Percentiles rank a stretch among this genome's conserved stretches.
These are phyloP conservation scores for Chlorella sp. DNA, from an alignment of 139 green algal genomes.

Conservation along the genomic window DNA sequence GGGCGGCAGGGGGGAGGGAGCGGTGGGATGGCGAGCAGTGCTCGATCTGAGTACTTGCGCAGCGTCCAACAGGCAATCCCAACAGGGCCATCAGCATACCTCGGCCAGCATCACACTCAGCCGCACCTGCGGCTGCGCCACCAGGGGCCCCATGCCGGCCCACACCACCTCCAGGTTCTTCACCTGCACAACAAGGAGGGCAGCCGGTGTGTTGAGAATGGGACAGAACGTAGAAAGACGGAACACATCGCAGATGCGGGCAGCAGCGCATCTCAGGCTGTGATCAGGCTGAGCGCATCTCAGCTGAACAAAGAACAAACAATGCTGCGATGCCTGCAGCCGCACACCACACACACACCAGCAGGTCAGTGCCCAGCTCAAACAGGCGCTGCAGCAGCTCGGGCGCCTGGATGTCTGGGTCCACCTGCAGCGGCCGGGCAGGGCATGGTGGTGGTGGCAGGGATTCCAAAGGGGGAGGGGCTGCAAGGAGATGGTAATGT, in stretches of 20 bases:
- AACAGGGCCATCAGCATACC: background rate
- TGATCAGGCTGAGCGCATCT: too few relatives aligned
- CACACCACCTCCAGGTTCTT: constrained; percentile 71
- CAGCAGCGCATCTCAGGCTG: too few relatives aligned
- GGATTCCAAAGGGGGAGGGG: too few relatives aligned
- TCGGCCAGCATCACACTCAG: background rate
- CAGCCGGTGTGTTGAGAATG: too few relatives aligned
- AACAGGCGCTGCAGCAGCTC: constrained; percentile 89
- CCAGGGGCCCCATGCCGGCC: constrained; percentile 52
- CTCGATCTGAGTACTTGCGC: background rate
- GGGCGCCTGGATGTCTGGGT: constrained; percentile 73
- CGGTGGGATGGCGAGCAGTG: background rate
- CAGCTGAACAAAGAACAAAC: too few relatives aligned
- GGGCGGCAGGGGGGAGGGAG: background rate
- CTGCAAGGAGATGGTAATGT: too few relatives aligned
- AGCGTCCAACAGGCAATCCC: too few relatives aligned
- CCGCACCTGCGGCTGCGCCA: constrained; percentile 42
- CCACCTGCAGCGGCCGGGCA: constrained; percentile 36
- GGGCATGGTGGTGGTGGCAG: too few relatives aligned
- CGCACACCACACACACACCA: constrained; percentile 56
- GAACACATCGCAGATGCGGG: too few relatives aligned
- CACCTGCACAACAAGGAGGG: too few relatives aligned
- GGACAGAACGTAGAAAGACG: too few relatives aligned
- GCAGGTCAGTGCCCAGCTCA: constrained; percentile 66
- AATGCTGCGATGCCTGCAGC: too few relatives aligned